Evolutionary conservation across 306 rosid genomes (phyloP), one percentile per base, ranked within the genome.

Genomic region (Prinsepia uniflora): DNA sequence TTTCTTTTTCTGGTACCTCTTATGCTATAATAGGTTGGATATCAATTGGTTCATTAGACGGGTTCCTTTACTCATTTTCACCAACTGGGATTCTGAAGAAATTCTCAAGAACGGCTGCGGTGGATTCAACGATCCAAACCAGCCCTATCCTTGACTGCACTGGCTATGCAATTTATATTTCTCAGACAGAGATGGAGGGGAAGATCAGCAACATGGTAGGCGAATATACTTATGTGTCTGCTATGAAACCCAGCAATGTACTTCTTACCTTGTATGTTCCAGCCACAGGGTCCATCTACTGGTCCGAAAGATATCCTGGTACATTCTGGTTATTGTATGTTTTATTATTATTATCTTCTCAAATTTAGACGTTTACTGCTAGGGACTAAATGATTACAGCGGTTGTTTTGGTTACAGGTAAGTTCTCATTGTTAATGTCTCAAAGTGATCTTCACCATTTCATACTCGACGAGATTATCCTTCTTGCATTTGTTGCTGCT

Each of bases 11-110:
- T 46, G 19, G 2, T 24, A 24, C 30, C 30, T 24, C 56, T 36
- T 63, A 1, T 9, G 67, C 46, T n/a, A 69, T 39, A 45, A 78
- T 70, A 89, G 97, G 97, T 72, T 89, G 96, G 93, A 70, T 89
- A 71, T 89, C 93, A 30, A 78, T 89, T 58, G 96, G 91, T 65
- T 91, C 97, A 5, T 72, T 87, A 75, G 96, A 91, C 61, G 97
- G 93, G 34, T 89, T 81, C 74, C 69, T 91, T 4, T 91, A 87
- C 78, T 82, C 90, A 13, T 85, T 87, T 84, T 91, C 97, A 17
- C 96, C 93, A 10, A 72, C 81, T 8, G 96, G 96, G 63, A 49
- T 68, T 55, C 88, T 87, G 20, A 80, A 80, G 79, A 89, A 85
- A 82, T 85, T 91, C 76, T 85, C 96, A 6, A 87, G 34, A 22